Evolutionary conservation across 2,329 filamentous ascomycete genomes (phyloP), one percentile per base, ranked within the genome.

Genomic region (Diaporthe batatas): DNA sequence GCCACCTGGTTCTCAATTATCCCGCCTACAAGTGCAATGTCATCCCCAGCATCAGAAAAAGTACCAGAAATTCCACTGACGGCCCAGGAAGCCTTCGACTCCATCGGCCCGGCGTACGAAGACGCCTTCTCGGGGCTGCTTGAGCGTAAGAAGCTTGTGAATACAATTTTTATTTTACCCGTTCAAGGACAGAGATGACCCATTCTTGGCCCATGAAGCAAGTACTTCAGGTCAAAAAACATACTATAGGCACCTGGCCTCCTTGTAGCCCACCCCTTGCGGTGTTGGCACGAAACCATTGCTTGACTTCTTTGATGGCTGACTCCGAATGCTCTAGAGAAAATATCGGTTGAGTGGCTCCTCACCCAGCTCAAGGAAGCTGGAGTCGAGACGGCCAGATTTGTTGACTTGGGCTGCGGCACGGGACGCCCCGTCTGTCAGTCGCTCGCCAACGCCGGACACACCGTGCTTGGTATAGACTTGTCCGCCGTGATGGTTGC

Each of bases 331-430:
- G 11, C 36, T 39, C 4, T 5, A 39, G 36, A 78, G 68, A 73
- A 69, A 3, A 74, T 70, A 16, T 77, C 78, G 18, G 49, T 79
- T 42, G n/a, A 73, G 39, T 79, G 78, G 78, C 73, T 79, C n/a
- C 69, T 79, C 14, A 49, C 69, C 29, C 68, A 76, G 65, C 76
- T 79, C 42, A 57, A 74, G 21, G 14, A 59, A 1, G 12, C 53
- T 10, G 70, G 72, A n/a, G 65, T 57, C 29, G 72, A 68, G 36
- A 51, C 42, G 25, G 75, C 75, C 69, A 73, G 39, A 12, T 71
- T 78, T 54, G 72, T 80, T 54, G 79, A 80, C 69, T 75, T 80
- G 12, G 79, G 79, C 73, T 79, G 77, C 70, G 79, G 78, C 58
- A 80, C 79, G 10, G 78, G 79, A 32, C 74, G 75, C 8, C 79